Evolutionary conservation across 2,329 filamentous ascomycete species (phyloP), one percentile per base, ranked within the genome.

Genomic region (Talaromyces sp.): DNA sequence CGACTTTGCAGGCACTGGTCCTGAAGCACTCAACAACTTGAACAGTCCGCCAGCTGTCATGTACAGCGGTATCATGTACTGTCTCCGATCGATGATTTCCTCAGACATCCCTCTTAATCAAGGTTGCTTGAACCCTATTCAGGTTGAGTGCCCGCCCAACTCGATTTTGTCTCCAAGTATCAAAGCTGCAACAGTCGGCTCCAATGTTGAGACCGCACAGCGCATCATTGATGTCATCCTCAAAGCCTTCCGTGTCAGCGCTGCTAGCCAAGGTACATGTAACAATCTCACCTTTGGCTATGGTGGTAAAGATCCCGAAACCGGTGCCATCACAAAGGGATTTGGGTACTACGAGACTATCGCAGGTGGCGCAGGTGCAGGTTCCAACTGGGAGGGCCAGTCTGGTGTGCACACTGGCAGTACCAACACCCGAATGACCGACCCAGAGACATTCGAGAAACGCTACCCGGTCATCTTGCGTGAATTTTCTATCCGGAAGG

Each of bases 311-410:
- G 74, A 83, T 31, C 76, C 81, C 0, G 81, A 82, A 4, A 78
- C 83, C 56, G 81, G 84, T 60, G 81, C 83, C 5, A 68, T 70
- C n/a, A 81, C 86, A n/a, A 86, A 86, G 40, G 91, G 91, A 0
- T 95, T 95, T 70, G 91, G 91, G 9, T 95, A 94, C 79, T 94
- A 94, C 73, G 91, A 95, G 75, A 95, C 91, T 2, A 94, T 95
- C 64, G 89, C 90, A 0, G 91, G 91, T 47, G 91, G 91, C 2
- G 87, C 85, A 52, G 91, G 90, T 51, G 91, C 91, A 0, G 91
- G 91, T 0, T 85, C 88, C 0, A 83, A 83, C 27, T 95, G 91
- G 91, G 82, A 88, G 63, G 91, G 91, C 28, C 89, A 90, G 28
- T 87, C 82, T 61, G 90, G 90, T 27, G 89, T 94, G 36, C 90